Base-by-base conservation (phyloP, 352 stramenopile genomes). In the Pythium volutum region DNA sequence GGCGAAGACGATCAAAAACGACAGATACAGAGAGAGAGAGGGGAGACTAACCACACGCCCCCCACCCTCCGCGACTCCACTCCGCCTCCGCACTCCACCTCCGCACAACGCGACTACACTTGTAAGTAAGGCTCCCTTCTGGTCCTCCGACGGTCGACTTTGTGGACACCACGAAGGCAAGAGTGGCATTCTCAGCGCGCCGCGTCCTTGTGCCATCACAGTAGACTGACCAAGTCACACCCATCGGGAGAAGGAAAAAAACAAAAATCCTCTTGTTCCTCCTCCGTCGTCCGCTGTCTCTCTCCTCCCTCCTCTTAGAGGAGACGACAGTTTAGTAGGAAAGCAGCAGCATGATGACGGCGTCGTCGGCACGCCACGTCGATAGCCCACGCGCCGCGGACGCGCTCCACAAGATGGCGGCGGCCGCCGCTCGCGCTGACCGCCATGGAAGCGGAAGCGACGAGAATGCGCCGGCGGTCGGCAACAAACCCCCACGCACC, bases 391-490 rank as follows among this genome's bases (percentile, higher is more conserved):
- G 43, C 25, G 60, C 25, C 18, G 39, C 60, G 11, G 45, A 61
- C 22, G 53, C 60, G 36, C 45, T 62, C 4, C 52, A 61, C 52
- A 67, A 67, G 36, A 67, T 67, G 45, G 60, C 52, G n/a, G 45
- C 60, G 23, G 53, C 60, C 4, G 60, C 16, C 7, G 31, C 47
- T 16, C 38, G 26, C 20, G 31, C 33, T n/a, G 29, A 50, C 26
- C 12, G 18, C 31, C 31, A 36, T 36, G 31, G 31, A 36, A 11
- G 29, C 18, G 59, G 23, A 15, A 15, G 22, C 22, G 27, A 70
- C 11, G 55, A 72, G 47, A 62, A 70, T 25, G 55, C 62, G 23
- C 51, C 61, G 16, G 64, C 65, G 25, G 71, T 69, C 49, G 62
- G 39, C 43, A 58, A 57, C 38, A 57, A 52, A 12, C 48, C 18